Evolutionary conservation across 2,329 filamentous ascomycete genomes (phyloP), one percentile per base, ranked within the genome.

Genomic region (Raffaelea albimanens): DNA sequence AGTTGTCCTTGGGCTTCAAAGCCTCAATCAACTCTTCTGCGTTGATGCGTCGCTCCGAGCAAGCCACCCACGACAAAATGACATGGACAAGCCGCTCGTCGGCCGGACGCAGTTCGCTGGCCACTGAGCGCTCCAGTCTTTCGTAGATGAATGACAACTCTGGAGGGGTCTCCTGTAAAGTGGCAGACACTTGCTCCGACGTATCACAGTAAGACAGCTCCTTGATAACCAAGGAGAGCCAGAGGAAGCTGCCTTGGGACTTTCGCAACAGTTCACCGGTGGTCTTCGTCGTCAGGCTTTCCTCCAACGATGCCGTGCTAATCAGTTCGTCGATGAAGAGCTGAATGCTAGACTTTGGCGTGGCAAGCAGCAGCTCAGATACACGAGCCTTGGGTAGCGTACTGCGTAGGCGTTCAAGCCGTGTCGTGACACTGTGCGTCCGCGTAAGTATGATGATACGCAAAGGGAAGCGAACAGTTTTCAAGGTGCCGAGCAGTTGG

Each of bases 201-300:
- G 19, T 39, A 21, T 29, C 36, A 16, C 34, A 46, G 3, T 23
- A 2, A 21, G 5, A 9, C 4, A 46, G 4, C 2, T 29, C 23
- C 8, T 18, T 22, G 5, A 25, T 21, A 14, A 46, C 44, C 16
- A 46, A 23, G 33, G 19, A 39, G 14, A 39, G 33, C 44, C 44
- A 46, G 3, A 46, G 44, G n/a, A 40, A 46, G 44, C 18, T 46
- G 20, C 44, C 44, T n/a, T 40, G 34, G 16, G 44, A 40, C 40
- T 41, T 41, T 21, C 4, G 14, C 10, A 41, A 21, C 8, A 41
- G 40, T 7, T 41, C 40, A 21, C 23, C 10, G 8, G 40, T 9
- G 7, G 10, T 21, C 16, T 41, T 3, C 21, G 20, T 22, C 25
- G 20, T 22, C 13, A 20, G 40, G 23, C 40, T n/a, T 41, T 21